Evolutionary conservation across 1,284 basidiomycete species (phyloP), one percentile per base, ranked within the genome.

Genomic region (Hymenochaete sp.): DNA sequence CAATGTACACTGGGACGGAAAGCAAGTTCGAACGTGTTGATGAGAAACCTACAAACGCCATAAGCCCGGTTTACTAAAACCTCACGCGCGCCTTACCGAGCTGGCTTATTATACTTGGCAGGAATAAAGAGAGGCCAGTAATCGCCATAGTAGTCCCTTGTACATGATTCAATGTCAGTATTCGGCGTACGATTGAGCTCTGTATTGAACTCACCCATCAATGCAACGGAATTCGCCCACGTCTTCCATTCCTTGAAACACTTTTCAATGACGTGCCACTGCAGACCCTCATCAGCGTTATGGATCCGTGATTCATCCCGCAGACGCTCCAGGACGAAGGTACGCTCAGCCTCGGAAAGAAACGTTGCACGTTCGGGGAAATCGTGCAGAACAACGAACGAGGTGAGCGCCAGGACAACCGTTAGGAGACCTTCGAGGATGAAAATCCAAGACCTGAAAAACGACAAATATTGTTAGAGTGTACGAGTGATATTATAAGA

Each of bases 361-460:
- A 86, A 87, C 54, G 72, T 82, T 35, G 85, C 85, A 0, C 75
- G 81, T 56, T 84, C 80, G 3, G 84, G 85, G 64, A 87, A 89
- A 61, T 89, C 85, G 56, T 82, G 76, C 49, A 87, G 75, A 53
- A 86, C 74, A 71, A 73, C 87, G 67, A 79, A 88, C 3, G 82
- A 83, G 2, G 67, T 55, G 14, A 62, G 54, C 2, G 79, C 82
- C 2, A 77, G 76, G 18, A 85, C 6, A 24, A 87, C 71, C 3
- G 85, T 89, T 21, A 66, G 65, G 25, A 86, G 65, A 21, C 76
- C 78, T 52, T 79, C 76, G 16, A 81, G 52, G 53, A 80, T 79
- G 63, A 87, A 85, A 56, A 86, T 82, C 82, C 82, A 85, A 26
- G 78, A 67, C 76, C 77, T 2, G 66, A 13, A 13, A 13, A 42